These are phyloP conservation scores for Taiwanofungus camphoratus DNA, from an alignment of 1,284 basidiomycete genomes.

Conservation along the genomic window DNA sequence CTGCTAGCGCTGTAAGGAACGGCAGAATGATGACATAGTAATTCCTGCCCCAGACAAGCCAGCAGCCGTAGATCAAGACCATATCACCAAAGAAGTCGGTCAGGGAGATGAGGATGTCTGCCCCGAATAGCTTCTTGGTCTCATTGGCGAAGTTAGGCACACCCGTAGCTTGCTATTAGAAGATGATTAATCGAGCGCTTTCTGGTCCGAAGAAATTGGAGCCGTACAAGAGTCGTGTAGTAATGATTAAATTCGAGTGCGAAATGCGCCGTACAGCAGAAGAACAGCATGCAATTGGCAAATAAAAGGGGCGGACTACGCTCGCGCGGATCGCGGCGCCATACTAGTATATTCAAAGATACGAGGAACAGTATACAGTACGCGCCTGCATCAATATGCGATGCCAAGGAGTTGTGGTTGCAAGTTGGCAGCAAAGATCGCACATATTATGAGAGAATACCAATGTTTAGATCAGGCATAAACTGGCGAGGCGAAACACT, in stretches of 20 bases:
- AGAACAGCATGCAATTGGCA: constrained; percentile 27
- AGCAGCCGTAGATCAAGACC: constrained; percentile 36
- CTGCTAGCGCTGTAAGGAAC: constrained; percentile 26
- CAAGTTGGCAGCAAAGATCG: no score
- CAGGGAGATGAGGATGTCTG: constrained; percentile 31
- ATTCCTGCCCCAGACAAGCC: constrained; percentile 30
- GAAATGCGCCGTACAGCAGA: constrained; percentile 31
- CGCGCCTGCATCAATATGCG: no score
- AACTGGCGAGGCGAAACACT: not conserved
- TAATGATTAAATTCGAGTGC: constrained; percentile 35
- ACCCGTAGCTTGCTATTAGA: constrained; percentile 6
- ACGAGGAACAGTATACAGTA: constrained; percentile 6
- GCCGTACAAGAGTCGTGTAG: constrained; percentile 27
- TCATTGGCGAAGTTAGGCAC: constrained; percentile 25
- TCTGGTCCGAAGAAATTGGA: not conserved
- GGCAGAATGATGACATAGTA: constrained; percentile 29
- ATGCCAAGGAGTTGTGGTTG: no score
- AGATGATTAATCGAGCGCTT: not conserved
- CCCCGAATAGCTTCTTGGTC: constrained; percentile 25
- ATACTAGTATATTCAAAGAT: not conserved
- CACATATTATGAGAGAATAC: constrained; percentile 1
- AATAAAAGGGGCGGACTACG: constrained; percentile 21
- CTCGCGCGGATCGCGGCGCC: not conserved
- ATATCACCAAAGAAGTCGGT: constrained; percentile 33
- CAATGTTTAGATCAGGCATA: not conserved